phyloP scores from a whole-genome alignment of 805 yeast species.

The Hanseniaspora occidentalis region DNA sequence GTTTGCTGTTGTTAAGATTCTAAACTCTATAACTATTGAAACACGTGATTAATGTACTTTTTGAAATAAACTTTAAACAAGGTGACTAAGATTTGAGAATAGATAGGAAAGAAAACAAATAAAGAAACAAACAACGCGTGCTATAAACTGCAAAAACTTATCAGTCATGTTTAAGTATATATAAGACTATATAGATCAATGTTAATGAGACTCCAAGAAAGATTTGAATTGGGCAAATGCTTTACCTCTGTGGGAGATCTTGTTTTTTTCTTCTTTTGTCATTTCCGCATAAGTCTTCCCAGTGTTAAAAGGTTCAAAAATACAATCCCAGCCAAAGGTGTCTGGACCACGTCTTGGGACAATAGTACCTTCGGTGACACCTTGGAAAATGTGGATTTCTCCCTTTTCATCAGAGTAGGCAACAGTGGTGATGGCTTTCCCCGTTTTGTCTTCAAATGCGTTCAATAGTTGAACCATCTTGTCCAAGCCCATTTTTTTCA shows the following conservation, averaged over 20 bases:
- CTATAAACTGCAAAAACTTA: too few relatives aligned
- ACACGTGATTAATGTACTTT: too few relatives aligned
- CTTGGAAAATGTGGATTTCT: constrained; percentile 71
- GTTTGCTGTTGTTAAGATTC: too few relatives aligned
- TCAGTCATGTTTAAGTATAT: too few relatives aligned
- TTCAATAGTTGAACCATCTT: constrained; percentile 68
- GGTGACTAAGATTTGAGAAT: too few relatives aligned
- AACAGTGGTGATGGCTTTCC: constrained; percentile 82
- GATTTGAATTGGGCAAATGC: constrained; percentile 66
- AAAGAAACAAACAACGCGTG: too few relatives aligned
- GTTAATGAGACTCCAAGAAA: constrained; percentile 26
- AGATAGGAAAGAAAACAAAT: too few relatives aligned
- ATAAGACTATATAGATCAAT: background rate
- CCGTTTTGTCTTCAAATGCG: constrained; percentile 74
- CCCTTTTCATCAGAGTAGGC: constrained; percentile 84
- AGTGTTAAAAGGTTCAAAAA: constrained; percentile 55
- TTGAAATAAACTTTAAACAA: too few relatives aligned
- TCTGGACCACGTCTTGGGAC: constrained; percentile 70
- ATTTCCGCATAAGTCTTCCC: constrained; percentile 87
- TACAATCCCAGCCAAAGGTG: constrained; percentile 89
- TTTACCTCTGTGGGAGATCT: constrained; percentile 75
- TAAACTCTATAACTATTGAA: too few relatives aligned
- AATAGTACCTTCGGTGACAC: constrained; percentile 68
- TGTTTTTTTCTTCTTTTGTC: constrained; percentile 63
- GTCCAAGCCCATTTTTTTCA: constrained; percentile 57